Evolutionary conservation across 495 filamentous ascomycete genomes (phyloP).

Genomic region (Tuber aestivum): DNA sequence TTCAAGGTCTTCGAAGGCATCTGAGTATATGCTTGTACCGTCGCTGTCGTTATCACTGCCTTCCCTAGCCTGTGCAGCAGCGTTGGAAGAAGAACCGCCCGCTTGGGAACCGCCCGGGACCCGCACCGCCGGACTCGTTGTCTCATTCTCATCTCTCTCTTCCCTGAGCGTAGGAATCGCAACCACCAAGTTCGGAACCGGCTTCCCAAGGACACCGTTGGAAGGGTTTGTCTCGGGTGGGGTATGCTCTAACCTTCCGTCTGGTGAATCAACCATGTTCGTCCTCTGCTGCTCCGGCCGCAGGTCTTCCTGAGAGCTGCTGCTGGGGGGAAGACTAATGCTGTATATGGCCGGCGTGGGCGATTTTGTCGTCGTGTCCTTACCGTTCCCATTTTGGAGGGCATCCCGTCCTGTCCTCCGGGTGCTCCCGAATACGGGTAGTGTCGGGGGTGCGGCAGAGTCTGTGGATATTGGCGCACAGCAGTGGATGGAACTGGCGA

Average conservation of each 20-base stretch:
- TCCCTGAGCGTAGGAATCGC: constrained; percentile 23
- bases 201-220: background rate
- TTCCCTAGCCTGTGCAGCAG: background rate
- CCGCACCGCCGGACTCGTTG: background rate
- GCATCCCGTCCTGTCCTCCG: background rate
- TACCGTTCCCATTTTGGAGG: background rate
- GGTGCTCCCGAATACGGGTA: constrained; percentile 18
- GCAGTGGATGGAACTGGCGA: constrained; percentile 18
- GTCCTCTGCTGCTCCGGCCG: background rate
- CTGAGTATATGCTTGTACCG: constrained; percentile 31
- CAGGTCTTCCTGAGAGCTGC: constrained; percentile 4
- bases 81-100: background rate
- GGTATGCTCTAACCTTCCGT: background rate
- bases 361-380: background rate
- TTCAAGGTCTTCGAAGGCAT: constrained; percentile 27
- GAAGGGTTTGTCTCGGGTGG: background rate
- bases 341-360: background rate
- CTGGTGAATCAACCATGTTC: background rate
- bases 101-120: background rate
- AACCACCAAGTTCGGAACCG: constrained; percentile 24
- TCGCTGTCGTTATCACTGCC: constrained; percentile 12
- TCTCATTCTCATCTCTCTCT: background rate
- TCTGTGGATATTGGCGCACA: constrained; percentile 3
- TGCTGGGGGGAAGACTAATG: constrained; percentile 15
- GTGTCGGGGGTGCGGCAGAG: background rate